Conservation (phyloP, 768 basidiomycete species). For the Lactifluus piperatus region DNA sequence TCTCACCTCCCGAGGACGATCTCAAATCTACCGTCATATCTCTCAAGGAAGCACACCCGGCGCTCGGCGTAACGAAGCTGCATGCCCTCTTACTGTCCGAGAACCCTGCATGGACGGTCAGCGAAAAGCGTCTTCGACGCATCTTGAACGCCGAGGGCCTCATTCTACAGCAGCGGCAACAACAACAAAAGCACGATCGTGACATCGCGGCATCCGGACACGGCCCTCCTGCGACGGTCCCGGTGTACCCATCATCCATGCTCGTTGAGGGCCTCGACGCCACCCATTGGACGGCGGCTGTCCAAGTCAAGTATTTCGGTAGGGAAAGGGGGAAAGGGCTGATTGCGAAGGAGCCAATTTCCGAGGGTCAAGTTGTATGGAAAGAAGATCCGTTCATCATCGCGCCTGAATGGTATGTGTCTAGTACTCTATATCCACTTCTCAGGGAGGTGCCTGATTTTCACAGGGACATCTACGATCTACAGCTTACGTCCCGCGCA, state of each 20-base stretch:
- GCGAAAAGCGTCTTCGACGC: conserved; percentile 76
- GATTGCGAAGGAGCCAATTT: conserved; percentile 58
- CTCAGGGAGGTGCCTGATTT: no score
- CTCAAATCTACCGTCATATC: conserved; percentile 46
- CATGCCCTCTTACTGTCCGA: conserved; percentile 50
- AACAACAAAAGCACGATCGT: neutral
- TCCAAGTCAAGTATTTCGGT: conserved; percentile 66
- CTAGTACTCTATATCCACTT: conserved; percentile 5
- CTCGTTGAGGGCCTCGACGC: conserved; percentile 58
- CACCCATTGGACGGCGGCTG: conserved; percentile 45
- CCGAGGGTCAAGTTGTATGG: conserved; percentile 71
- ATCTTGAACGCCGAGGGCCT: conserved; percentile 54
- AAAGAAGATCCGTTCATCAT: conserved; percentile 75
- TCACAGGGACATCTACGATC: conserved; percentile 67
- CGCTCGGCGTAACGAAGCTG: conserved; percentile 64
- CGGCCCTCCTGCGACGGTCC: conserved; percentile 47
- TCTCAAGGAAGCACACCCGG: conserved; percentile 49
- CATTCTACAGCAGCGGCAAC: conserved; percentile 23
- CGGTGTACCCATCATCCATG: conserved; percentile 49
- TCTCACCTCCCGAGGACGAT: conserved; percentile 49
- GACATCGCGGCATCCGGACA: conserved; percentile 32
- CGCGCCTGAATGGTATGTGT: conserved; percentile 68
- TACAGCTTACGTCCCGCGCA: conserved; percentile 49
- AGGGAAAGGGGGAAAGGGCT: conserved; percentile 76
- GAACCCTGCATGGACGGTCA: conserved; percentile 66